Base-by-base conservation (phyloP, 495 filamentous ascomycete species). In the Podospora conica region DNA sequence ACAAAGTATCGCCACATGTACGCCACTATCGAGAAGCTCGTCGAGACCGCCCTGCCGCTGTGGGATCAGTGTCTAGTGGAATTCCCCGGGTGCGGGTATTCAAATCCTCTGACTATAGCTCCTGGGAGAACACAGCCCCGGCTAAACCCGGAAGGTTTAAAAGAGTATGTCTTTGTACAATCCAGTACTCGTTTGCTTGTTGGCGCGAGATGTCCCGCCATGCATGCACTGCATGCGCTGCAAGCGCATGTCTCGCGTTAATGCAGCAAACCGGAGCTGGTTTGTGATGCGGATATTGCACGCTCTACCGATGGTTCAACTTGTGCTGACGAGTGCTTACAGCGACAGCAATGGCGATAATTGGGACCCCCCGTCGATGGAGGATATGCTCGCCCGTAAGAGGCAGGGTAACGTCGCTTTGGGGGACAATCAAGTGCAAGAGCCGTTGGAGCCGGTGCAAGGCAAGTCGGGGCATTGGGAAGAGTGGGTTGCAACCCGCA, bases 1-100 rank as follows among this genome's bases (percentile, higher is more conserved):
- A 58, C 55, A 7, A 70, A 78, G 21, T 75, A 87, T 64, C 60
- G 65, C 2, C 65, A 69, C 0, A 79, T 89, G 15, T 91, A 90
- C 65, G 29, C 54, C 3, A 74, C 79, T 0, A 68, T 89, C 20
- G 85, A 86, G 66, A 72, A 81, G 58, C 70, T 88, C 29, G 77
- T 89, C n/a, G 66, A 79, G 8, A 73, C 64, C 9, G 74, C 80
- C 5, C 74, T 91, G 3, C 85, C 84, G 0, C 68, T 83, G 3
- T 89, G 87, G 86, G 75, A 89, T 22, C 72, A 68, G 65, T 70
- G 27, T 68, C 66, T 76, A 76, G 23, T 21, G 64, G n/a, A 73
- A 78, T 53, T 65, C 70, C 18, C 7, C 11, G 28, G n/a, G n/a
- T n/a, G n/a, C n/a, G n/a, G n/a, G n/a, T n/a, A n/a, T n/a, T n/a